Evolutionary conservation across 306 rosid species (phyloP), one percentile per base, ranked within the genome.

Genomic region (Styphnolobium japonicum): DNA sequence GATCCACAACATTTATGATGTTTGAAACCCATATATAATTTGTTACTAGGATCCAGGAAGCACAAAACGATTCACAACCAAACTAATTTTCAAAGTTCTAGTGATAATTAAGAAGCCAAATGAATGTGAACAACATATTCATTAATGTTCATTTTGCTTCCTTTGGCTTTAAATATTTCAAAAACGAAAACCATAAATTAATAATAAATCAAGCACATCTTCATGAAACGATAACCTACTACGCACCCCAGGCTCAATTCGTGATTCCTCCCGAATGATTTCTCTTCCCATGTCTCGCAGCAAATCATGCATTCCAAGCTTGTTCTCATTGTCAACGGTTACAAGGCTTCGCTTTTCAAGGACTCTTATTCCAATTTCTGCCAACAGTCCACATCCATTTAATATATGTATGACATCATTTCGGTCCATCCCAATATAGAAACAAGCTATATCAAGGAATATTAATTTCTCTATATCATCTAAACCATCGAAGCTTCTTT

Each of bases 391-490:
- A 51, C 70, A 52, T 0, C 48, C 70, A 62, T 52, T 25, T 37
- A 82, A n/a, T 62, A 77, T 71, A 0, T 62, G 15, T 0, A 37
- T 52, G 2, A 33, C 79, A 77, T 82, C 52, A n/a, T 9, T 22
- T 12, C 46, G 22, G 0, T 77, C 64, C 78, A 27, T 52, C 0
- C 82, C 79, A 4, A 82, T 42, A 33, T 77, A 82, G 16, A 82
- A 82, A 23, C 74, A 77, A 2, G 63, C 77, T 52, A 82, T 53
- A 23, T 77, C 79, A n/a, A 82, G 82, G 25, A 82, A 82, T 63
- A 70, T 51, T 4, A 29, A 53, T 27, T 31, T 51, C 14, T 27
- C 14, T 0, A 0, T 37, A 10, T 48, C 53, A 66, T 0, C 0
- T 75, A 82, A 29, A 36, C 60, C 61, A 39, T 82, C 76, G 4